Conservation (phyloP, 148 eudicot genomes). For the Silene conica region DNA sequence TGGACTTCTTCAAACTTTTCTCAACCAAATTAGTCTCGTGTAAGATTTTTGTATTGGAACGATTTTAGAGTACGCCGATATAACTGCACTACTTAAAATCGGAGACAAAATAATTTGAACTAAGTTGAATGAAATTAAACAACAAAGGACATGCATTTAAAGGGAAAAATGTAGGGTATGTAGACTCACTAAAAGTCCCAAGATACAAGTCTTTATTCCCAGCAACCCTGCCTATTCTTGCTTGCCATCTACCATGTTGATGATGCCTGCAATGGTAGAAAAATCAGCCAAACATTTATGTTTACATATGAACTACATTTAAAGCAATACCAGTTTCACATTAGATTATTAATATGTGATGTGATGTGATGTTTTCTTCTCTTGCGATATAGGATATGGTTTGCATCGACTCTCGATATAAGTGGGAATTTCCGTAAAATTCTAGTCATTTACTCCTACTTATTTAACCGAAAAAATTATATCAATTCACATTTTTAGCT, state of each 20-base stretch:
- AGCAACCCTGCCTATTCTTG: constrained; percentile 88
- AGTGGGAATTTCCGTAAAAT: background rate
- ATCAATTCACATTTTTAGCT: no score
- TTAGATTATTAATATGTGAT: background rate
- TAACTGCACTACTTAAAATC: no score
- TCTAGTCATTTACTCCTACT: no score
- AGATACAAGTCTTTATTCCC: constrained; percentile 96
- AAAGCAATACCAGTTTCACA: background rate
- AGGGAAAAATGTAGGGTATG: background rate
- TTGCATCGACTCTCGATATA: background rate
- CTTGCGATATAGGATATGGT: no score
- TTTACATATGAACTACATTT: constrained; percentile 5
- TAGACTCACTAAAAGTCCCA: constrained; percentile 76
- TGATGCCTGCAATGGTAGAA: constrained; percentile 58
- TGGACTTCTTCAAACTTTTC: background rate
- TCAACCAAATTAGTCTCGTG: background rate
- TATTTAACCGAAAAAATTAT: no score
- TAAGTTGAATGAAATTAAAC: background rate
- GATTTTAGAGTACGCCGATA: no score
- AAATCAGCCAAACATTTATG: constrained; percentile 15
- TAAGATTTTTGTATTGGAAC: no score
- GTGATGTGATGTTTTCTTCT: no score
- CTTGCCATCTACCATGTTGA: constrained; percentile 99
- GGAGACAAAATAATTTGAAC: background rate
- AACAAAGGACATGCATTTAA: constrained; percentile 7